Conservation (phyloP, 1,139 yeast species). For the Scheffersomyces lignicola region DNA sequence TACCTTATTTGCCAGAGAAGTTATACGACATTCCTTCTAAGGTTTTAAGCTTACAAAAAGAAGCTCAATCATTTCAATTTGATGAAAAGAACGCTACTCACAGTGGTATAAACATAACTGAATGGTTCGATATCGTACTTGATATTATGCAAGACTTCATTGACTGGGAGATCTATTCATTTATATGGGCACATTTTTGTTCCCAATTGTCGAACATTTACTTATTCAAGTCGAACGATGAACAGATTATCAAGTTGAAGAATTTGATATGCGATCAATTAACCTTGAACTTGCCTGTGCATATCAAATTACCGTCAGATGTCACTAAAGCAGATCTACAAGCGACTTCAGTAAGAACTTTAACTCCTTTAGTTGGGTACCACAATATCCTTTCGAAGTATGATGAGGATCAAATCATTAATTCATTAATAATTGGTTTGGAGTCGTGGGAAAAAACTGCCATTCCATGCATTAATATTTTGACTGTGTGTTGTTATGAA, state of each 20-base stretch:
- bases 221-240: slow-evolving; percentile 48
- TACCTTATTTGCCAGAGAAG: slow-evolving; percentile 47
- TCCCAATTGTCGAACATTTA: slow-evolving; percentile 67
- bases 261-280: slow-evolving; percentile 62
- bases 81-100: slow-evolving; percentile 15
- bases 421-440: slow-evolving; percentile 62
- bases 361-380: slow-evolving; percentile 71
- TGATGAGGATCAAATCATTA: slow-evolving; percentile 71
- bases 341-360: slow-evolving; percentile 62
- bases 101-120: slow-evolving; percentile 39
- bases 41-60: slow-evolving; percentile 14
- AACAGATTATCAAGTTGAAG: slow-evolving; percentile 48
- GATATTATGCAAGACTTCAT: slow-evolving; percentile 54
- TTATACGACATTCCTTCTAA: slow-evolving; percentile 34
- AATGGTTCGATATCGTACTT: slow-evolving; percentile 55
- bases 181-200: slow-evolving; percentile 66
- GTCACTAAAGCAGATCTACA: slow-evolving; percentile 63
- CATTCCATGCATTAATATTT: slow-evolving; percentile 72
- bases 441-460: slow-evolving; percentile 80
- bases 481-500: slow-evolving; percentile 79
- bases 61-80: too few relatives aligned
- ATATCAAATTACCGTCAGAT: slow-evolving; percentile 42
- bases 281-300: slow-evolving; percentile 47
- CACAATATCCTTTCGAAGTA: slow-evolving; percentile 55
- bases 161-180: slow-evolving; percentile 73